Evolutionary conservation across 768 basidiomycete species (phyloP).

Genomic region (Boletus patriciae): DNA sequence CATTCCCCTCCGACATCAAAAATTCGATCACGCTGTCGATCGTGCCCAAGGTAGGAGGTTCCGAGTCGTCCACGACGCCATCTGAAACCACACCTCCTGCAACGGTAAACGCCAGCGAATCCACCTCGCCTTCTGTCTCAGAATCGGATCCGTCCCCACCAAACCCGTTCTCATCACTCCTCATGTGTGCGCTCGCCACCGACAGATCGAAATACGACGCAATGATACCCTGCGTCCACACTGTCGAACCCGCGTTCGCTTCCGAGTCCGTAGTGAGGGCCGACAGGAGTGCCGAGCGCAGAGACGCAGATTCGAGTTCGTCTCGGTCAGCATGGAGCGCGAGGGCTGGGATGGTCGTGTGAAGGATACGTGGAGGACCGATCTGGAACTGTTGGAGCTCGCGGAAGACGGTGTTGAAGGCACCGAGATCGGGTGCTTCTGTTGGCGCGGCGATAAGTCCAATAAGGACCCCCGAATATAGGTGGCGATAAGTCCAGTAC

Average conservation of each 20-base stretch:
- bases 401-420: conserved; percentile 68
- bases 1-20: conserved; percentile 67
- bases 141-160: conserved; percentile 27
- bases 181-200: conserved; percentile 27
- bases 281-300: conserved; percentile 24
- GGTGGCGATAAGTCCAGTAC: too few relatives aligned
- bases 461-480: too few relatives aligned
- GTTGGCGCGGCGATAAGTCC: conserved; percentile 5
- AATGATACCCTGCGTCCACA: conserved; percentile 61
- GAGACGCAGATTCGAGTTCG: conserved; percentile 31
- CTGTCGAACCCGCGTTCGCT: conserved; percentile 54
- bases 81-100: conserved; percentile 29
- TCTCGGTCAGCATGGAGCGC: conserved; percentile 12
- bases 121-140: conserved; percentile 39
- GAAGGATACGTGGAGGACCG: conserved; percentile 33
- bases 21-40: conserved; percentile 76
- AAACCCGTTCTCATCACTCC: conserved; percentile 14
- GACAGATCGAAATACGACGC: conserved; percentile 53
- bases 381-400: conserved; percentile 60
- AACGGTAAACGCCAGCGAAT: conserved; percentile 26
- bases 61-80: conserved; percentile 25
- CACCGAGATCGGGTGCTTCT: conserved; percentile 73
- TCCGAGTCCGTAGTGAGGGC: conserved; percentile 35
- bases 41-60: conserved; percentile 67
- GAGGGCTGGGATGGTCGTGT: conserved; percentile 16